Percentiles rank a stretch among this genome's conserved stretches.
These are phyloP conservation scores for Thelonectria rubi DNA, from an alignment of 2,329 filamentous ascomycete genomes.

Conservation along the genomic window DNA sequence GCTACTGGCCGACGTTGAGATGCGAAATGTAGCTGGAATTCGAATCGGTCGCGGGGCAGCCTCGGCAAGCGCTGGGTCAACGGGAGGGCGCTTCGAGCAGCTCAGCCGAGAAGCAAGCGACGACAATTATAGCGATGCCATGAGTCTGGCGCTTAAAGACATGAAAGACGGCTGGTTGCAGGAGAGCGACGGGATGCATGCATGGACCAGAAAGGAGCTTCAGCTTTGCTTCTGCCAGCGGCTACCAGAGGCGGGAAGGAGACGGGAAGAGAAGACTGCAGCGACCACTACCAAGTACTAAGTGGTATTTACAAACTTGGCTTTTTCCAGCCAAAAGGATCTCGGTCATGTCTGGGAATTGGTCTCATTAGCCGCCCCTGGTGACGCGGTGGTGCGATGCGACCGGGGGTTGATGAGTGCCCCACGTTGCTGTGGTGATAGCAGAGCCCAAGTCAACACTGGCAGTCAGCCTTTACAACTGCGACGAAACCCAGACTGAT, in stretches of 20 bases:
- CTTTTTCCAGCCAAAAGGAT: not conserved
- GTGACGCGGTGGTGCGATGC: slow-evolving; percentile 29
- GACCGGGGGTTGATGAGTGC: slow-evolving; percentile 9
- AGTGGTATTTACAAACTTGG: too few relatives aligned
- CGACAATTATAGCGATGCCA: slow-evolving; percentile 10
- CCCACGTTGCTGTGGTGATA: slow-evolving; percentile 47
- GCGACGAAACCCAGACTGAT: slow-evolving; percentile 33
- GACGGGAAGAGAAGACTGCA: too few relatives aligned
- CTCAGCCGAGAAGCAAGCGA: too few relatives aligned
- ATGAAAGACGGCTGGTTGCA: not conserved
- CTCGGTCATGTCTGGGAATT: slow-evolving; percentile 35
- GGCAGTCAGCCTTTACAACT: slow-evolving; percentile 36
- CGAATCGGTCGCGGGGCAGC: slow-evolving; percentile 23
- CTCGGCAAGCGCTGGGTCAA: slow-evolving; percentile 15
- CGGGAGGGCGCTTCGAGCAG: slow-evolving; percentile 6
- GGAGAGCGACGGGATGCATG: slow-evolving; percentile 12
- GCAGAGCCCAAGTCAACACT: slow-evolving; percentile 48
- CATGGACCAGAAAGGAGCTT: slow-evolving; percentile 6
- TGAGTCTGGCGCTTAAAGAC: slow-evolving; percentile 9
- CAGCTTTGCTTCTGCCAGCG: slow-evolving; percentile 11
- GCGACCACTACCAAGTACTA: too few relatives aligned
- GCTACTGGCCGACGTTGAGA: slow-evolving; percentile 6
- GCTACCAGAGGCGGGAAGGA: slow-evolving; percentile 6
- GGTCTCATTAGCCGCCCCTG: slow-evolving; percentile 28
- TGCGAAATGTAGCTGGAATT: slow-evolving; percentile 17